phyloP scores from a whole-genome alignment of 495 filamentous ascomycete genomes.

The Rusavskia elegans region DNA sequence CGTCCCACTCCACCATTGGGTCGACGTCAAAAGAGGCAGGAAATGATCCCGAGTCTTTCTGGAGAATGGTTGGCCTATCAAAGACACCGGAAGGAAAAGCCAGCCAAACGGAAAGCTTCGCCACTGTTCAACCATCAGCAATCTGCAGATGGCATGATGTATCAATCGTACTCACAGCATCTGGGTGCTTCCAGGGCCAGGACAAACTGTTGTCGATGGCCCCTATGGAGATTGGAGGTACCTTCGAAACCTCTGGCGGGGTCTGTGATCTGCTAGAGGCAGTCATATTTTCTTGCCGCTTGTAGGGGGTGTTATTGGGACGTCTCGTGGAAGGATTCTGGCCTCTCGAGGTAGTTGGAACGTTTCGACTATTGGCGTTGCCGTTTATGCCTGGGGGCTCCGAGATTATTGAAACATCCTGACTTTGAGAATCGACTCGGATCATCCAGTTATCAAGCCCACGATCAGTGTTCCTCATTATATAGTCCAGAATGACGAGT shows the following conservation, averaged over 20 bases:
- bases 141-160: neutral
- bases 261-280: constrained; percentile 47
- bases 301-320: constrained; percentile 51
- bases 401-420: constrained; percentile 70
- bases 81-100: constrained; percentile 90
- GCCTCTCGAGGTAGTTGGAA: constrained; percentile 2
- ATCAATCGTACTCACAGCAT: constrained; percentile 44
- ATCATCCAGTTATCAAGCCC: constrained; percentile 99
- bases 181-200: constrained; percentile 98
- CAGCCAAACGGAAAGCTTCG: constrained; percentile 94
- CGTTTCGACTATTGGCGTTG: constrained; percentile 17
- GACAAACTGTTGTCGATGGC: constrained; percentile 97
- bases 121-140: constrained; percentile 30
- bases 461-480: constrained; percentile 97
- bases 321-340: constrained; percentile 19
- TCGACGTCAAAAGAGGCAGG: constrained; percentile 81
- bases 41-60: constrained; percentile 87
- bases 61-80: constrained; percentile 93
- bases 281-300: constrained; percentile 70
- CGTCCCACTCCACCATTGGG: constrained; percentile 91
- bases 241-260: constrained; percentile 29
- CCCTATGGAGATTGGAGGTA: constrained; percentile 58
- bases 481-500: constrained; percentile 93
- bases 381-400: constrained; percentile 59
- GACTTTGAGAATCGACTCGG: constrained; percentile 70